These are phyloP conservation scores for Dictyostelium capitatum DNA, from an alignment of 78 protist species.

Conservation along the genomic window DNA sequence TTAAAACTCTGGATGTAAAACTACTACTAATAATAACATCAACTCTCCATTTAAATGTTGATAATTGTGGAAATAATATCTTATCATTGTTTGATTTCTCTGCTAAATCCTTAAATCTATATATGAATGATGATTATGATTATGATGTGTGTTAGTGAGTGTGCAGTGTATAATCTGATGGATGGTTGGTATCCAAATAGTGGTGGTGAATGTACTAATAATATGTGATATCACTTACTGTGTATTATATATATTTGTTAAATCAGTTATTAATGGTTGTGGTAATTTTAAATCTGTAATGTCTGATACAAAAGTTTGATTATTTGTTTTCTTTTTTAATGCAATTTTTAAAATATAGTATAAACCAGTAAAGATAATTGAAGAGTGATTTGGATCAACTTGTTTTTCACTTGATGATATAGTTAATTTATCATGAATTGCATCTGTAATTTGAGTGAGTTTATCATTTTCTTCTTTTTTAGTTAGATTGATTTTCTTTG, in stretches of 20 bases:
- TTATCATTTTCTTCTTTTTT: conserved; percentile 29
- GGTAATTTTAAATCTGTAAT: conserved; percentile 56
- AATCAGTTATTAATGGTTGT: conserved; percentile 25
- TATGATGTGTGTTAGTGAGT: neutral
- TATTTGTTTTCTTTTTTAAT: conserved; percentile 16
- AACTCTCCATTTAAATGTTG: conserved; percentile 78
- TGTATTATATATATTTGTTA: conserved; percentile 36
- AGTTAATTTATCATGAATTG: conserved; percentile 33
- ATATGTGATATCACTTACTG: conserved; percentile 36
- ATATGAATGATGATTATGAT: neutral
- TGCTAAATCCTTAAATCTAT: conserved; percentile 45
- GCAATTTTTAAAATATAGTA: conserved; percentile 64
- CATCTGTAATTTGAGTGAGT: conserved; percentile 30
- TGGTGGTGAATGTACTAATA: neutral
- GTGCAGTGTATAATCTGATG: too few relatives aligned
- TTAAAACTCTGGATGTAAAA: conserved; percentile 58
- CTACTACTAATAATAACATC: conserved; percentile 80
- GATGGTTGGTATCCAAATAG: too few relatives aligned
- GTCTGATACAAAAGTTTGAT: conserved; percentile 26
- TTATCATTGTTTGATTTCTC: conserved; percentile 58
- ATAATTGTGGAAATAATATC: conserved; percentile 60
- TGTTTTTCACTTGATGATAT: neutral
- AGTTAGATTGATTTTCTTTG: conserved; percentile 30
- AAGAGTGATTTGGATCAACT: conserved; percentile 22
- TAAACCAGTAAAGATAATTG: conserved; percentile 62